A percentile compares a stretch with the other conserved stretches of the same genome.
Evolutionary conservation across 345 rosid genomes (phyloP).

Genomic region (Aethionema arabicum): DNA sequence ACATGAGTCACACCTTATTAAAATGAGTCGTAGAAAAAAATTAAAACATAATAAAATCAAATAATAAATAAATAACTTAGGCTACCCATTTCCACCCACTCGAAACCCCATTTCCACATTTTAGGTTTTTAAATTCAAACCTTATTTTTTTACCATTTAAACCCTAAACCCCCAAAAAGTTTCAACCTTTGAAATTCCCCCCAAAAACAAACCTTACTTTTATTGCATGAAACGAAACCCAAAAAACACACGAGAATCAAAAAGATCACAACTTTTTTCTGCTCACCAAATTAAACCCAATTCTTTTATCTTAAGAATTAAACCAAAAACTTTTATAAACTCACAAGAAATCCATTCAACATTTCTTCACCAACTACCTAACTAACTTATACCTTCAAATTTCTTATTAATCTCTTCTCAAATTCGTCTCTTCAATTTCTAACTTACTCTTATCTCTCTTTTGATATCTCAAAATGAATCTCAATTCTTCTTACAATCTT

Average conservation of each 20-base stretch:
- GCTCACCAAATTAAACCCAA: conserved; percentile 93
- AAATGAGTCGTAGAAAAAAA: too few species aligned
- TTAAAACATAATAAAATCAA: too few species aligned
- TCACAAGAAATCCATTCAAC: conserved; percentile 36
- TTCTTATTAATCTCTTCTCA: conserved; percentile 37
- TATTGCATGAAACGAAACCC: conserved; percentile 25
- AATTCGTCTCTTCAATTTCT: conserved; percentile 24
- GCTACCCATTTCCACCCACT: conserved; percentile 71
- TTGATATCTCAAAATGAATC: conserved; percentile 31
- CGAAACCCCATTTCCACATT: conserved; percentile 35
- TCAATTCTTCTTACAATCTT: conserved; percentile 47
- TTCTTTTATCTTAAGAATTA: conserved; percentile 27
- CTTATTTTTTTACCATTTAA: neutral
- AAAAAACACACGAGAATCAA: conserved; percentile 14
- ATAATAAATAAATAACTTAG: conserved; percentile 39
- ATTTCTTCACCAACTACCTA: conserved; percentile 40
- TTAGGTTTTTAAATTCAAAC: conserved; percentile 30
- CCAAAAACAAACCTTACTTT: conserved; percentile 13
- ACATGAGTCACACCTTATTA: too few species aligned
- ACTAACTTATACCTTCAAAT: conserved; percentile 10
- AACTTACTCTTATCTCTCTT: conserved; percentile 28
- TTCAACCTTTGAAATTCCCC: conserved; percentile 17
- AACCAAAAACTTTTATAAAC: conserved; percentile 41
- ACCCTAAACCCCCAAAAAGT: conserved; percentile 13
- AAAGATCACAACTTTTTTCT: conserved; percentile 43